Evolutionary conservation across 2,329 filamentous ascomycete species (phyloP).

Genomic region (Aspergillus cejpii): DNA sequence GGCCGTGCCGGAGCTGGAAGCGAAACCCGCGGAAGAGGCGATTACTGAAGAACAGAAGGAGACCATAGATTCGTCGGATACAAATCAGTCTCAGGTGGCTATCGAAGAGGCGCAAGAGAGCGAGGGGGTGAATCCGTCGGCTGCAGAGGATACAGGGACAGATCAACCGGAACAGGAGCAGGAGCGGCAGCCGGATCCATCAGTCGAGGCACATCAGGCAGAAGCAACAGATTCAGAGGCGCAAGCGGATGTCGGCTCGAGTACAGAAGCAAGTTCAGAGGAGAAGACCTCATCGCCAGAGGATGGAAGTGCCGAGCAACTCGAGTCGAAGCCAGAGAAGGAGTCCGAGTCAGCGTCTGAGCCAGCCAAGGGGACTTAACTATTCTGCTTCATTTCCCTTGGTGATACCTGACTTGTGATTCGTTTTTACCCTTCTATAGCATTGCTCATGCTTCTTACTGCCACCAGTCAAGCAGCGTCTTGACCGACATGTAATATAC

Average conservation of each 20-base stretch:
- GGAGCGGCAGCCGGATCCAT: slow-evolving; percentile 1
- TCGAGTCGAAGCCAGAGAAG: slow-evolving; percentile 8
- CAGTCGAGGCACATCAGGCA: not conserved
- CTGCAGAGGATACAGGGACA: slow-evolving; percentile 2
- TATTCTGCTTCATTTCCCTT: not conserved
- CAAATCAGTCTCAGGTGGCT: slow-evolving; percentile 14
- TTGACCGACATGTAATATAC: slow-evolving; percentile 18
- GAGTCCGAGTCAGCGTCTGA: slow-evolving; percentile 6
- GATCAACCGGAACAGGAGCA: too few relatives aligned
- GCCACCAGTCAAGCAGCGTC: slow-evolving; percentile 1
- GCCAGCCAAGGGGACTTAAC: slow-evolving; percentile 11
- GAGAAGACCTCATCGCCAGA: not conserved
- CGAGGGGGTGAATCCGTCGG: slow-evolving; percentile 9
- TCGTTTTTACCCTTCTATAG: slow-evolving; percentile 1
- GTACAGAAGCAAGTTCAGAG: not conserved
- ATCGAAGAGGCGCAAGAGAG: slow-evolving; percentile 17
- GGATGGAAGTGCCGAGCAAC: slow-evolving; percentile 1
- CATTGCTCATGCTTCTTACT: slow-evolving; percentile 1
- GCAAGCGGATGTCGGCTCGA: slow-evolving; percentile 3
- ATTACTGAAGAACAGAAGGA: slow-evolving; percentile 1
- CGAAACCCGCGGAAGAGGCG: slow-evolving; percentile 2
- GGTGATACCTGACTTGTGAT: not conserved
- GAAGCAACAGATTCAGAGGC: not conserved
- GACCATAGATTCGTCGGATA: slow-evolving; percentile 1
- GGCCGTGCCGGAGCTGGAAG: not conserved